Base-by-base conservation (phyloP, 768 basidiomycete species). In the Lepiota brunneoincarnata region DNA sequence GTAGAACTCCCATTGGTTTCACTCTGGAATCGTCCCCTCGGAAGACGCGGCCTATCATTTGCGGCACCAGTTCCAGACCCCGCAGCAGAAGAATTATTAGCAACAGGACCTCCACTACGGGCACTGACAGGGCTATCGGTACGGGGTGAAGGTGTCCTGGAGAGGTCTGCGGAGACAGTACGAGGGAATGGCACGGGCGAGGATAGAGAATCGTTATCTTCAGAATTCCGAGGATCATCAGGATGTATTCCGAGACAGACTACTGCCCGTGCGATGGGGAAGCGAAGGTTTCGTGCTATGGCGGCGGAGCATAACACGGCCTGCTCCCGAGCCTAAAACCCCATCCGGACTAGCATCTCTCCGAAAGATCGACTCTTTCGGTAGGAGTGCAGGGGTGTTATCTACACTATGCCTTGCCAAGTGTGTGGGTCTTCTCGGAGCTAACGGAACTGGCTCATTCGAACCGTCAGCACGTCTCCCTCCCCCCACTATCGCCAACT, bases 21-120 rank as follows among this genome's bases (percentile, higher is more conserved):
- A 62, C 84, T 89, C 64, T 87, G 84, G 71, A 89, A 87, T 28
- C 88, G 81, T 15, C 83, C 81, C 18, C 89, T 80, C 38, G 75
- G 76, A 21, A 67, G 61, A 14, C 77, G 73, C 21, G 72, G 74
- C 49, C 67, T 70, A 39, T 79, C 74, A 50, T 61, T 56, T 9
- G 64, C 64, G 6, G 67, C 65, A n/a, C 68, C 69, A 43, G 68
- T 68, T 26, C 64, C 71, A 37, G 74, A 66, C 11, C 74, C 69
- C 15, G 79, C 74, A 12, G 74, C 68, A 12, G 71, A 49, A 11
- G 21, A 49, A 48, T 48, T 42, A 54, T 41, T 31, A 12, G 28
- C 53, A 23, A 21, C 54, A 48, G 78, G 69, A n/a, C 63, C 60
- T 6, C 31, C 7, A 10, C 31, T 31, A 31, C 31, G 7, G 31